Evolutionary conservation across 768 basidiomycete species (phyloP).

Genomic region (Hericium alpestre): DNA sequence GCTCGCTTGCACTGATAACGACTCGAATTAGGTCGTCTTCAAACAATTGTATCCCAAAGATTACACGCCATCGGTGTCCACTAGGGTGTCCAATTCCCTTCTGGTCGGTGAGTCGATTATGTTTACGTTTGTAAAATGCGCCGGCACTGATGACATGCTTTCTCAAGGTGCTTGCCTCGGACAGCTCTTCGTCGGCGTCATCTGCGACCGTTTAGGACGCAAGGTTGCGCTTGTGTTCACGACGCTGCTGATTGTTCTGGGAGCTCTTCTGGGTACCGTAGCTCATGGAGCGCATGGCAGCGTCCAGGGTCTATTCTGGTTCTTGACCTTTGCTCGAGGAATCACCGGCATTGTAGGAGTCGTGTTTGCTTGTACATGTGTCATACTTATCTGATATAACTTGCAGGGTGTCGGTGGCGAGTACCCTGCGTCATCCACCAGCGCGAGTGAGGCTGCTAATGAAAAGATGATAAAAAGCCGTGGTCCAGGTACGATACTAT

Average conservation of each 20-base stretch:
- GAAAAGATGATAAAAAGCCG: conserved; percentile 50
- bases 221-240: conserved; percentile 66
- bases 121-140: neutral
- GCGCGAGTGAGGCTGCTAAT: conserved; percentile 64
- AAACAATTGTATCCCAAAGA: conserved; percentile 49
- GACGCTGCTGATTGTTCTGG: conserved; percentile 58
- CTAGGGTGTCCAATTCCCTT: conserved; percentile 60
- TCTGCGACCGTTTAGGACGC: conserved; percentile 67
- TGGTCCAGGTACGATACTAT: conserved; percentile 37
- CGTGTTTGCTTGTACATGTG: neutral
- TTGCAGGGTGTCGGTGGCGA: conserved; percentile 63
- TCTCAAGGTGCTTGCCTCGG: conserved; percentile 47
- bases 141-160: conserved; percentile 1
- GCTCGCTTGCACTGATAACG: too few species aligned
- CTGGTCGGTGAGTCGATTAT: conserved; percentile 42
- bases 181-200: conserved; percentile 50
- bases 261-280: conserved; percentile 57
- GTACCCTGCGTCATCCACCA: conserved; percentile 64
- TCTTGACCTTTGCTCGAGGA: conserved; percentile 60
- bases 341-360: conserved; percentile 51
- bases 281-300: conserved; percentile 53
- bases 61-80: conserved; percentile 53
- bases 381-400: neutral
- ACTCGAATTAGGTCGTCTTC: conserved; percentile 43
- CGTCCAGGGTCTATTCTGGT: conserved; percentile 58